phyloP scores from a whole-genome alignment of 306 rosid species.

The Cucumis cinereus region DNA sequence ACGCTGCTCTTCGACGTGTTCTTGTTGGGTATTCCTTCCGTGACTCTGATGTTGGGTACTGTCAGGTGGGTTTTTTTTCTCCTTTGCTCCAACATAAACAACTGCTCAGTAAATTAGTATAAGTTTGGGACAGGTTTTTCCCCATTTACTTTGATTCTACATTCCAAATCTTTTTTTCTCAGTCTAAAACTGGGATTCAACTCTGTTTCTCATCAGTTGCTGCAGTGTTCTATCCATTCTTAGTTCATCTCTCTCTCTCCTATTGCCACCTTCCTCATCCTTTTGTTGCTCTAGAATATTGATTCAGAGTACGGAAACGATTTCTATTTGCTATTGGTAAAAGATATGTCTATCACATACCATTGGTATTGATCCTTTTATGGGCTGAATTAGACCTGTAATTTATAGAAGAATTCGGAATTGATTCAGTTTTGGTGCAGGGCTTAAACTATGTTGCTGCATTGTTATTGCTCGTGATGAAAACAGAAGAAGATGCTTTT shows the following conservation, averaged over 20 bases:
- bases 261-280: neutral
- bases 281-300: neutral
- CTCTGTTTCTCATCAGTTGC: neutral
- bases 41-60: constrained; percentile 97
- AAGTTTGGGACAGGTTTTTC: neutral
- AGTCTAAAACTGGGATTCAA: neutral
- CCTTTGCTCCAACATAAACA: neutral
- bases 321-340: neutral
- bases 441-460: constrained; percentile 98
- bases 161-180: neutral
- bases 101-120: neutral
- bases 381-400: constrained; percentile 1
- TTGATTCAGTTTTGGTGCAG: constrained; percentile 29
- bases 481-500: constrained; percentile 97
- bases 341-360: neutral
- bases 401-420: neutral
- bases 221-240: neutral
- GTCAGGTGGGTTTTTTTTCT: constrained; percentile 52
- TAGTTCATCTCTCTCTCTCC: neutral
- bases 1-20: constrained; percentile 85
- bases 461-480: constrained; percentile 86
- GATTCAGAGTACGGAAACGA: neutral
- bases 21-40: constrained; percentile 98
- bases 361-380: neutral
- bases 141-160: neutral